phyloP scores from a whole-genome alignment of 2,329 filamentous ascomycete species.

The Diaporthe eres region DNA sequence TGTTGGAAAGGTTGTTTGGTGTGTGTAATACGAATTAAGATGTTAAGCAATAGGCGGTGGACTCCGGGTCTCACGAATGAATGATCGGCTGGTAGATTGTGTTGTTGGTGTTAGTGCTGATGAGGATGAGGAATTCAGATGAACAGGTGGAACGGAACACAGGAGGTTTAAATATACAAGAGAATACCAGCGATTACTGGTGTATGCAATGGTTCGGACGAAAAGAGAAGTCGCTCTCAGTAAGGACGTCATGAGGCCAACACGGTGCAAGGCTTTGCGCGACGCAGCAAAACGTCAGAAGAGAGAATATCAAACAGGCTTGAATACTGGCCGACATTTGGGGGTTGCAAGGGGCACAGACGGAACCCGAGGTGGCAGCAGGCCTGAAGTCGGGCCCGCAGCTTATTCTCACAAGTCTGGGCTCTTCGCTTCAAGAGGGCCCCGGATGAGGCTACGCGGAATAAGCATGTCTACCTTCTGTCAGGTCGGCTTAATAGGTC shows the following conservation, averaged over 20 bases:
- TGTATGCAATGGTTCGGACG: too few species aligned
- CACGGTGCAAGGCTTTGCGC: neutral
- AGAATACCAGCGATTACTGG: neutral
- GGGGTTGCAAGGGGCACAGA: neutral
- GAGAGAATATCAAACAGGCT: conserved; percentile 17
- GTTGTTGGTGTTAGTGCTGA: neutral
- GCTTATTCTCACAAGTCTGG: neutral
- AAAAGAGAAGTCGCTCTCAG: neutral
- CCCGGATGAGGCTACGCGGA: neutral
- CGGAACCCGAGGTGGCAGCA: neutral
- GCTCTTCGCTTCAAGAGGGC: neutral
- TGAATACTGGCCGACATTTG: neutral
- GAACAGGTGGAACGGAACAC: neutral
- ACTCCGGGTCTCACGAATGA: conserved; percentile 26
- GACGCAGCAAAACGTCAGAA: conserved; percentile 8
- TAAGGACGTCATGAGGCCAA: neutral
- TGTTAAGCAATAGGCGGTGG: neutral
- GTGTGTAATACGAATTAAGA: conserved; percentile 5
- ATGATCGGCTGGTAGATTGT: neutral
- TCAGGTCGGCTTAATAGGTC: neutral
- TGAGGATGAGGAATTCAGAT: conserved; percentile 6
- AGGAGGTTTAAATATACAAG: neutral
- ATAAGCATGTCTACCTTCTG: neutral
- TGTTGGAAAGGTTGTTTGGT: neutral
- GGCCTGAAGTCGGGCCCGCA: neutral